phyloP scores from a whole-genome alignment of 2,329 filamentous ascomycete genomes.

The Clonostachys sp. region DNA sequence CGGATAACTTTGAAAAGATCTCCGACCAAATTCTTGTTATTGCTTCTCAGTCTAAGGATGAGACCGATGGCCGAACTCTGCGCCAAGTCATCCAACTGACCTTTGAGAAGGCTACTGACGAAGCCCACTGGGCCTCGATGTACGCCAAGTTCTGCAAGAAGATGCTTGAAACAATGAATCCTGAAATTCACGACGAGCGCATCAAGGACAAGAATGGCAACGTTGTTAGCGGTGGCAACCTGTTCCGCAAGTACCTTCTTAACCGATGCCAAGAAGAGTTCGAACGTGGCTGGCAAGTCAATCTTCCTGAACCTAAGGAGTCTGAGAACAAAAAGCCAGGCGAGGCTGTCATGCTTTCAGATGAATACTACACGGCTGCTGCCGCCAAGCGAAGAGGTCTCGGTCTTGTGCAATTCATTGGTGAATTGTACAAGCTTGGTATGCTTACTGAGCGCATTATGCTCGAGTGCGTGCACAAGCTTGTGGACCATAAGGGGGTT shows the following conservation, averaged over 20 bases:
- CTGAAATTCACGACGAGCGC: constrained; percentile 91
- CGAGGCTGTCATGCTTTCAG: constrained; percentile 81
- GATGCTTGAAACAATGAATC: constrained; percentile 93
- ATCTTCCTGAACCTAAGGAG: constrained; percentile 52
- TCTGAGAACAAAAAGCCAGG: constrained; percentile 44
- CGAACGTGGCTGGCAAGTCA: constrained; percentile 87
- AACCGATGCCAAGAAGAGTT: constrained; percentile 99
- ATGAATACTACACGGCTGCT: constrained; percentile 92
- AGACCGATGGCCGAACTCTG: constrained; percentile 87
- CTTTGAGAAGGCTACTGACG: constrained; percentile 98
- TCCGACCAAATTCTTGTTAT: constrained; percentile 90
- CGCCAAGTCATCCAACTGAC: constrained; percentile 98
- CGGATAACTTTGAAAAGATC: constrained; percentile 97
- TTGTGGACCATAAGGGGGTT: constrained; percentile 89
- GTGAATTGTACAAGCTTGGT: constrained; percentile 95
- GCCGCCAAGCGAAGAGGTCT: constrained; percentile 95
- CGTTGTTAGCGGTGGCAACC: constrained; percentile 82
- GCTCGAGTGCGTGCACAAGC: constrained; percentile 97
- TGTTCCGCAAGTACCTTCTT: constrained; percentile 98
- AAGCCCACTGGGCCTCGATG: constrained; percentile 98
- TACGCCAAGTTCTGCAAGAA: constrained; percentile 98
- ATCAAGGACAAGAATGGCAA: constrained; percentile 88
- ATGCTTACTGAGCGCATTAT: constrained; percentile 99
- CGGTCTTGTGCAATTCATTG: constrained; percentile 97
- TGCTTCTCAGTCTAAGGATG: constrained; percentile 91